Evolutionary conservation across 345 rosid species (phyloP), one percentile per base, ranked within the genome.

Genomic region (Turnera subulata): DNA sequence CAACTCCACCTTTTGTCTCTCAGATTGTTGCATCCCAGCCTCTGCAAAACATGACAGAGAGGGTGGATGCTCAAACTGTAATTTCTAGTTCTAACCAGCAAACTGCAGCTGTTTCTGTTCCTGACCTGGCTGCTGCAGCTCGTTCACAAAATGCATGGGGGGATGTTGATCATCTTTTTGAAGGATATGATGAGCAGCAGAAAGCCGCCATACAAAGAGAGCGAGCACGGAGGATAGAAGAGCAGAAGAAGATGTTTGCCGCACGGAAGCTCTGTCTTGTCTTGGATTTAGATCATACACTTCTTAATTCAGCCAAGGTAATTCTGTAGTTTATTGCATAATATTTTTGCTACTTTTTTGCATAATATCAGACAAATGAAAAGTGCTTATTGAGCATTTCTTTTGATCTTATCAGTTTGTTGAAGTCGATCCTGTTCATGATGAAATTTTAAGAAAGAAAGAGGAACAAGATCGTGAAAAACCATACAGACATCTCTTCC

Each of bases 281-380:
- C 62, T 73, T 93, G 75, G 99, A 93, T 84, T 74, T 93, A 33
- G 99, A 93, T 69, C 99, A 93, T 66, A 93, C 99, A 4, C 99
- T 93, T 81, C 92, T 93, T 50, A 93, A 93, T 77, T 93, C 99
- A 46, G 99, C 99, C 35, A 93, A 87, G 96, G 99, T 80, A 77
- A 53, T 24, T 52, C n/a, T 43, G 57, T 43, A 29, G 23, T 55
- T 37, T 56, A 7, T 40, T 46, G 16, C 23, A 17, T 16, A 29
- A 26, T 62, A 49, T 53, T 25, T 38, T 19, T 29, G 44, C 10
- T 17, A 11, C 46, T 20, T 23, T 44, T 33, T 54, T 19, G 25
- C 18, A 18, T 46, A 13, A 20, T 35, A 48, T 55, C n/a, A 23
- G 13, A 47, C 7, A 50, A 42, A 25, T 15, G 45, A 46, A 20